A percentile compares a stretch with the other conserved stretches of the same genome.
phyloP scores from a whole-genome alignment of 768 basidiomycete species.

The Leccinum olivaceopallidum region DNA sequence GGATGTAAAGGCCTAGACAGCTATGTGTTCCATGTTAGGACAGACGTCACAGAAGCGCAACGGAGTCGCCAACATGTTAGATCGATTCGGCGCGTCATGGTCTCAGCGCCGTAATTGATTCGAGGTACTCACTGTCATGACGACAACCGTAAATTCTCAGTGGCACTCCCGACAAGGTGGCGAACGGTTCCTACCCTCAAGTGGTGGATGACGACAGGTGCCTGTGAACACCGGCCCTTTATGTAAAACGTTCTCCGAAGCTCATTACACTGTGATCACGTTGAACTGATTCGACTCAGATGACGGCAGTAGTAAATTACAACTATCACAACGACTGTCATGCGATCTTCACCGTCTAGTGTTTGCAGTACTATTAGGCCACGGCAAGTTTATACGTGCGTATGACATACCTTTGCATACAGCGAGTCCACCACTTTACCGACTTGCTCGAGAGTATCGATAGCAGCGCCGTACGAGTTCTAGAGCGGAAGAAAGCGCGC shows the following conservation, averaged over 20 bases:
- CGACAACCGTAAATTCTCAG: background rate
- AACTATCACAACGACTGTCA: conserved; percentile 13
- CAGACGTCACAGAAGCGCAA: background rate
- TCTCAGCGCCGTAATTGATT: background rate
- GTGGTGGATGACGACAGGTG: background rate
- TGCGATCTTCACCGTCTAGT: conserved; percentile 46
- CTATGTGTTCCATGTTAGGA: background rate
- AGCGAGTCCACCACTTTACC: conserved; percentile 92
- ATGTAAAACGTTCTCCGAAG: background rate
- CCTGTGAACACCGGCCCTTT: background rate
- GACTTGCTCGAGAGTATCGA: conserved; percentile 87
- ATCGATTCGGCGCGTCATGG: background rate
- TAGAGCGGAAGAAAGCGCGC: conserved; percentile 31
- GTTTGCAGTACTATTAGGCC: background rate
- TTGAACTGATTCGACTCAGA: background rate
- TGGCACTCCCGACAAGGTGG: background rate
- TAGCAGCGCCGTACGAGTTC: conserved; percentile 87
- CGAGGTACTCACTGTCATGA: background rate
- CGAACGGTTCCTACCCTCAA: background rate
- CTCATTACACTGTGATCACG: background rate
- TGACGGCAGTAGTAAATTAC: background rate
- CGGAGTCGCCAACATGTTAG: background rate
- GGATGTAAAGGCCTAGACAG: no score
- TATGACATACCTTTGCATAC: conserved; percentile 70
- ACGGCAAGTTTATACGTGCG: background rate